Base-by-base conservation (phyloP, 768 basidiomycete species). In the Macrolepiota dolichaula region DNA sequence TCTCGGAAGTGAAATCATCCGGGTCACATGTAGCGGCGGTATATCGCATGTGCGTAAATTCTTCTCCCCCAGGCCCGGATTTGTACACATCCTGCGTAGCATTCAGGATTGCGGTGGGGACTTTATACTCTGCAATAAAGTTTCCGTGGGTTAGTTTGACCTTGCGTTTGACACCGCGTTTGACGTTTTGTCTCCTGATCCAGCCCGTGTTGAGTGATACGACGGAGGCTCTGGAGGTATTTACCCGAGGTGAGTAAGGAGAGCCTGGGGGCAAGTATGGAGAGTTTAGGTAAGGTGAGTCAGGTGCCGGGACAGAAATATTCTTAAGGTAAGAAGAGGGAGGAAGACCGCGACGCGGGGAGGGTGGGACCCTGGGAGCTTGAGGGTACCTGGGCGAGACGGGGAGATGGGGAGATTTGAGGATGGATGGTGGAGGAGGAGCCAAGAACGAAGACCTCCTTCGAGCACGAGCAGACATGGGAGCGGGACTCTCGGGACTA, bases 31-130 rank as follows among this genome's bases (percentile, higher is more conserved):
- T 92, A 13, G 91, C 92, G 17, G 92, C 93, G 27, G 86, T 93
- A 74, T 94, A 93, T 37, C 92, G 84, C 89, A 94, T 91, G 72
- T 93, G 91, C 88, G 91, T 88, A 75, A 96, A 96, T 71, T 96
- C 94, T 1, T 85, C 92, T 19, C 86, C 84, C 63, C 76, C 88
- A 59, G 81, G 83, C 13, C 47, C 47, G 64, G 72, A 69, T n/a
- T 82, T 74, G 77, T 86, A 93, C 70, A 88, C 88, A 49, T 81
- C 73, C 73, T 94, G 91, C 19, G 91, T 85, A 13, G 91, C 91
- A 58, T 84, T 88, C 64, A 78, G 79, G 54, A 94, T 83, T 4
- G 91, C 87, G 0, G 87, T 86, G 2, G 92, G 92, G 1, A 93
- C 92, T 6, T 84, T 77, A 69, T 93, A 92, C 66, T 94, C 92